Evolutionary conservation across 2,329 filamentous ascomycete species (phyloP), one percentile per base, ranked within the genome.

Genomic region (Endothia cerciana): DNA sequence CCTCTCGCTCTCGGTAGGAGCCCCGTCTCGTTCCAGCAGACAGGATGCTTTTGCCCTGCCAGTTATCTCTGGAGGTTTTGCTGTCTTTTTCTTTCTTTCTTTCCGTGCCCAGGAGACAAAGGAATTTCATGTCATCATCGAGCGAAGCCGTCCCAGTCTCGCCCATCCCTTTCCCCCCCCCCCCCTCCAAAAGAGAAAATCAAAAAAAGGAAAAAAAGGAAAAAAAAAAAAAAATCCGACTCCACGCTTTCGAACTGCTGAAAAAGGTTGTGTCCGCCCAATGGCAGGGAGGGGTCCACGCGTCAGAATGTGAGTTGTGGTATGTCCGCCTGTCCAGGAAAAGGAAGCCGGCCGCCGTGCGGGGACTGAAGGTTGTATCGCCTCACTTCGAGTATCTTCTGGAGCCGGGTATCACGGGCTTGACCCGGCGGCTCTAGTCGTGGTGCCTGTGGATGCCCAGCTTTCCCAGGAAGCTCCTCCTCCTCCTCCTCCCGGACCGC

Each of bases 401-500:
- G 8, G 3, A 15, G 38, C n/a, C 38, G n/a, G 19, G n/a, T 19
- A 22, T 33, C 40, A 22, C 51, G n/a, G 25, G 11, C 33, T 13
- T 17, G 41, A n/a, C 28, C 38, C 19, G 45, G 6, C 19, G 36
- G 28, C 33, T 25, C 25, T 57, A 63, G 6, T 63, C 51, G 3
- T 57, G 61, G 22, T 57, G 61, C 51, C 22, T 63, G 49, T 51
- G 55, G 22, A 68, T 57, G 17, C 66, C 66, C 41, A 68, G 41
- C 66, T 40, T 62, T 59, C 60, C 55, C 41, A 71, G 49, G 6
- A 71, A 60, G 7, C 67, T 65, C 56, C 62, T 64, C 60, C 63
- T 63, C 56, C 63, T 59, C 6, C n/a, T n/a, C n/a, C n/a, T n/a
- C 38, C 53, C 55, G 3, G 62, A 68, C 49, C 68, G 67, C 25